Percentiles rank a stretch among this genome's conserved stretches.
Evolutionary conservation across 2,329 filamentous ascomycete species (phyloP).

Genomic region (Rachicladosporium sp.): DNA sequence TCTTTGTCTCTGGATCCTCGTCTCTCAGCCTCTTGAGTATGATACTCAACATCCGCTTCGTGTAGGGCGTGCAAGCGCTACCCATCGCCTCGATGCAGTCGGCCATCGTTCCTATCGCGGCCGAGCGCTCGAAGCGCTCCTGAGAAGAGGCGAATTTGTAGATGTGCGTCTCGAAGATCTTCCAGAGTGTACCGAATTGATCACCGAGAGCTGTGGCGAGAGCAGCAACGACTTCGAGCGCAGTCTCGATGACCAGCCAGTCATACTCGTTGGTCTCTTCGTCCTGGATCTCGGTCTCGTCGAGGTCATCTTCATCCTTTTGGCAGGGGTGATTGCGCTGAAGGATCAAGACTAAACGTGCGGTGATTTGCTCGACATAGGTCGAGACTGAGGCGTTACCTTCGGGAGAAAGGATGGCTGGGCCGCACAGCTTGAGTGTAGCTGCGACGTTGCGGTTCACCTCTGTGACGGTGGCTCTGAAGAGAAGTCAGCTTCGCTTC

Average conservation of each 20-base stretch:
- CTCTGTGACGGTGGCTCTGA: constrained; percentile 76
- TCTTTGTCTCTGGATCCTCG: constrained; percentile 83
- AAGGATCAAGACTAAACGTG: constrained; percentile 65
- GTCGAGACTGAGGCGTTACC: constrained; percentile 44
- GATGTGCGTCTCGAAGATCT: constrained; percentile 86
- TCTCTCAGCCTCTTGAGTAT: constrained; percentile 79
- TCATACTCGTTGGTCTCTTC: constrained; percentile 87
- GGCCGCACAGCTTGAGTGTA: constrained; percentile 81
- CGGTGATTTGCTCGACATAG: constrained; percentile 49
- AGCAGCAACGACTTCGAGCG: constrained; percentile 78
- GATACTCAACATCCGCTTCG: constrained; percentile 61
- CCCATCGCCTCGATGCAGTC: constrained; percentile 83
- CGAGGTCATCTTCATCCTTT: constrained; percentile 72
- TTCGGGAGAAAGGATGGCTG: constrained; percentile 57
- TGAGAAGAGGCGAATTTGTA: constrained; percentile 77
- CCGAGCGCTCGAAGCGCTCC: constrained; percentile 77
- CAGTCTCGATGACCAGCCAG: constrained; percentile 92
- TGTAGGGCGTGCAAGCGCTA: constrained; percentile 68
- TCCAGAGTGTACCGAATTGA: constrained; percentile 80
- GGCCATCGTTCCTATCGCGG: constrained; percentile 81
- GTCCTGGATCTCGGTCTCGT: constrained; percentile 56
- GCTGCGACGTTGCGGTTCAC: constrained; percentile 89
- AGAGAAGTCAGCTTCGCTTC: constrained; percentile 13
- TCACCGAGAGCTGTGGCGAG: constrained; percentile 70
- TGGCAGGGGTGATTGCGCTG: constrained; percentile 89